Percentiles rank a stretch among this genome's conserved stretches.
Evolutionary conservation across 2,329 filamentous ascomycete species (phyloP).

Genomic region (Sporothrix globosa): DNA sequence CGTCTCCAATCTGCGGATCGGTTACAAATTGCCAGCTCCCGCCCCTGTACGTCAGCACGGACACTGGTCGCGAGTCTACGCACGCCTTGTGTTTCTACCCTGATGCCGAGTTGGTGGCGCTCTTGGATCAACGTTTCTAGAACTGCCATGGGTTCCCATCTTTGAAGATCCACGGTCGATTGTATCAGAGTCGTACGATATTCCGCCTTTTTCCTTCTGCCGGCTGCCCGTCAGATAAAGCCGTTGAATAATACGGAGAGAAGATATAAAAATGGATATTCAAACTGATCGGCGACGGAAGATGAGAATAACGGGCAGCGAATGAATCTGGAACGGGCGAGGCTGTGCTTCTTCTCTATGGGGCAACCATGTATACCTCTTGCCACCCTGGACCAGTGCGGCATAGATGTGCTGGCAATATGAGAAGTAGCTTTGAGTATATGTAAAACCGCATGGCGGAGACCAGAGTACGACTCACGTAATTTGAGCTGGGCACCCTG

Average conservation of each 20-base stretch:
- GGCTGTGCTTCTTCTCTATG: slow-evolving; percentile 9
- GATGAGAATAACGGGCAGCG: background rate
- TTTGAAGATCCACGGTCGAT: slow-evolving; percentile 27
- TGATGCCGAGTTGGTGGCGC: slow-evolving; percentile 12
- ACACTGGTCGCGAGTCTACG: background rate
- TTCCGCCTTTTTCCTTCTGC: background rate
- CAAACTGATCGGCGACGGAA: background rate
- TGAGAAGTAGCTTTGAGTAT: background rate
- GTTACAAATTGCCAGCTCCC: slow-evolving; percentile 39
- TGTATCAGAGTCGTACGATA: slow-evolving; percentile 36
- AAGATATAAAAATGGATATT: background rate
- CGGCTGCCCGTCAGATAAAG: background rate
- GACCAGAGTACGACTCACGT: background rate
- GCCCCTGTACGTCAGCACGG: slow-evolving; percentile 17
- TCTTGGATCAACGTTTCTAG: background rate
- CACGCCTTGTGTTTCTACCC: background rate
- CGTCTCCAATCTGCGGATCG: slow-evolving; percentile 44
- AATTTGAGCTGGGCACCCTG: background rate
- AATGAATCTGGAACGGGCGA: background rate
- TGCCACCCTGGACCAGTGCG: background rate
- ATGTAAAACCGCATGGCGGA: background rate
- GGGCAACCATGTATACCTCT: background rate
- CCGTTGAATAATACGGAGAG: background rate
- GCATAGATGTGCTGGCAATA: background rate
- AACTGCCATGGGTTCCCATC: slow-evolving; percentile 21